Percentiles rank a stretch among this genome's conserved stretches.
These are phyloP conservation scores for Boletellus ananas DNA, from an alignment of 768 basidiomycete species.

Conservation along the genomic window DNA sequence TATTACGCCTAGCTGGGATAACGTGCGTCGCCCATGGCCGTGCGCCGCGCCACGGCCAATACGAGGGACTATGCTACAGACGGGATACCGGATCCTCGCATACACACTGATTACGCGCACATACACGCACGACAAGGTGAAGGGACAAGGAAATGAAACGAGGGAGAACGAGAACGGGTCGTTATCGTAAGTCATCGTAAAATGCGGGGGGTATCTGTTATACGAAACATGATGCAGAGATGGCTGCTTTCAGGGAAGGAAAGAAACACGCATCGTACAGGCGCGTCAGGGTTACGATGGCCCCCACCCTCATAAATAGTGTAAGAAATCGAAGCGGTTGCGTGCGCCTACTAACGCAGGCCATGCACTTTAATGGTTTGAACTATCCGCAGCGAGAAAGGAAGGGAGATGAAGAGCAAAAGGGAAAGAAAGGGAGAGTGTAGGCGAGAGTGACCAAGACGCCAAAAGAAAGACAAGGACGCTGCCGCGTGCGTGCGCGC, in stretches of 20 bases:
- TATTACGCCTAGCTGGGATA: conserved; percentile 4
- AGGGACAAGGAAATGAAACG: background rate
- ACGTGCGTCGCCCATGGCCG: conserved; percentile 13
- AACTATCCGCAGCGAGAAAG: background rate
- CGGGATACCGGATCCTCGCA: conserved; percentile 22
- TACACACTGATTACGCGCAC: background rate
- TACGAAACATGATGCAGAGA: conserved; percentile 13
- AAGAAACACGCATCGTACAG: conserved; percentile 6
- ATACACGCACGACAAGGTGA: background rate
- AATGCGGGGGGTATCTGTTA: conserved; percentile 20
- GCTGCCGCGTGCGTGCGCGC: background rate
- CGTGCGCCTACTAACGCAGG: background rate
- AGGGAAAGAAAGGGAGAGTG: background rate
- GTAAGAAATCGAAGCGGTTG: conserved; percentile 4
- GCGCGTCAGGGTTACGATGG: conserved; percentile 6
- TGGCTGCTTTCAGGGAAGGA: no score
- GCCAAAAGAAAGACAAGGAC: background rate
- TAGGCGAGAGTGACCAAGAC: conserved; percentile 1
- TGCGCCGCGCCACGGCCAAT: background rate
- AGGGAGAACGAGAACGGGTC: no score
- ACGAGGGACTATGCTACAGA: conserved; percentile 21
- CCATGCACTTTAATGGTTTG: background rate
- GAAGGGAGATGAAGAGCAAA: background rate
- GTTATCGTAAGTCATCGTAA: background rate
- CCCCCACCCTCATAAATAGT: conserved; percentile 18